phyloP scores from a whole-genome alignment of 352 stramenopile genomes.

The Thalassiosira mediterranea region DNA sequence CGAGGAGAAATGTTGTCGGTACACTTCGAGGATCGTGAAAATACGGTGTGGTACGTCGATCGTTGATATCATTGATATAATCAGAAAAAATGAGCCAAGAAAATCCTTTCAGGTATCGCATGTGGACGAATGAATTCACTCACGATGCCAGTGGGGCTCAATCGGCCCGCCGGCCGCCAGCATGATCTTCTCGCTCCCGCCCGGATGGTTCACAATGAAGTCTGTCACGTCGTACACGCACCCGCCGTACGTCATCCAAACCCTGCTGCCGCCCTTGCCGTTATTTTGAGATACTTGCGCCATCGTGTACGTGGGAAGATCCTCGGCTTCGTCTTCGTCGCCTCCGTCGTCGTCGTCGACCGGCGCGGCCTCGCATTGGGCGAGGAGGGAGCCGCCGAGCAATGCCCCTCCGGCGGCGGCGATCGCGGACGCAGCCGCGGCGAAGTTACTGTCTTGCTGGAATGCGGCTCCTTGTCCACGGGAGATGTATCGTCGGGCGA shows the following conservation, averaged over 20 bases:
- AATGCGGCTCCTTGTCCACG: too few relatives aligned
- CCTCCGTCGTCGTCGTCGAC: neutral
- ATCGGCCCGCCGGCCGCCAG: constrained; percentile 47
- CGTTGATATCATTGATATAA: constrained; percentile 3
- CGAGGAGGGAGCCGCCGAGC: too few relatives aligned
- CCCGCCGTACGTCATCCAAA: constrained; percentile 85
- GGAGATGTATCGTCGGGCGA: too few relatives aligned
- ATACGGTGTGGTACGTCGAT: neutral
- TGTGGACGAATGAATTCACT: constrained; percentile 9
- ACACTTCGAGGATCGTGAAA: constrained; percentile 85
- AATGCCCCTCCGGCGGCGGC: too few relatives aligned
- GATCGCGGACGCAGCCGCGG: too few relatives aligned
- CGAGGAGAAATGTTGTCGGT: constrained; percentile 93
- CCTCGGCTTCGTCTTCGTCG: constrained; percentile 22
- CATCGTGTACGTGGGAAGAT: constrained; percentile 60
- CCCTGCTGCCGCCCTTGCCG: constrained; percentile 25
- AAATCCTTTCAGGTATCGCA: neutral
- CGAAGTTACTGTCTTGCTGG: too few relatives aligned
- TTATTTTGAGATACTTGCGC: constrained; percentile 71
- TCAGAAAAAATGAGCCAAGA: neutral
- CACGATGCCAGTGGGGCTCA: constrained; percentile 52
- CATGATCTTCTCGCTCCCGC: constrained; percentile 85
- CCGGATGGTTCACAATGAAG: constrained; percentile 93
- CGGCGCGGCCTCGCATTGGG: too few relatives aligned
- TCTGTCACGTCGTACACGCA: constrained; percentile 97